Conservation (phyloP, 169 alveolate species). For the Eimeria tenella region DNA sequence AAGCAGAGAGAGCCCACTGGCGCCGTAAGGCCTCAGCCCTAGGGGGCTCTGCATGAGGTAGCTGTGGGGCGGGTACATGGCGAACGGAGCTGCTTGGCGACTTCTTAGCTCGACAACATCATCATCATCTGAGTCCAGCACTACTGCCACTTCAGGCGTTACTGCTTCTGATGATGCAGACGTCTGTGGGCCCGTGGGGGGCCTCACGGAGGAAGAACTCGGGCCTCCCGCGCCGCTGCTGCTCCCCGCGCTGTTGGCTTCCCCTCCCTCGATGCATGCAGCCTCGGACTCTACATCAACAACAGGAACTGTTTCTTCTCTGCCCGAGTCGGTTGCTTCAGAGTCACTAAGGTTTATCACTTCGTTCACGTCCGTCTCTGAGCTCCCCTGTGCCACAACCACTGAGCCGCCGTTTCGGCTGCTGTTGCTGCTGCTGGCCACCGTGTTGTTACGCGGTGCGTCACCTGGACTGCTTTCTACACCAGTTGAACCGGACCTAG, state of each 20-base stretch:
- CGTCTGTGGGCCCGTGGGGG: neutral
- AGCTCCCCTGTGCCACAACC: neutral
- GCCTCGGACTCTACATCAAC: conserved; percentile 14
- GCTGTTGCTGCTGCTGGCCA: conserved; percentile 33
- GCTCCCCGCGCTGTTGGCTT: neutral
- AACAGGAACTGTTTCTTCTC: conserved; percentile 3
- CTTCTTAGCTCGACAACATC: conserved; percentile 41
- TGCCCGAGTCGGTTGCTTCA: conserved; percentile 28
- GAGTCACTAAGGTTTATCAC: conserved; percentile 35
- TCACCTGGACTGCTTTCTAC: neutral
- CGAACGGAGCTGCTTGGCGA: conserved; percentile 8
- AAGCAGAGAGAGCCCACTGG: neutral
- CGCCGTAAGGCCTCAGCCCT: neutral
- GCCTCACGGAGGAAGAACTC: neutral
- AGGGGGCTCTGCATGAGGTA: conserved; percentile 6
- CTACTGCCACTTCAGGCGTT: conserved; percentile 27
- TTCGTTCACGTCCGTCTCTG: conserved; percentile 12
- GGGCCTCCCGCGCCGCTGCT: neutral
- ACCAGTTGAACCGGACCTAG: neutral
- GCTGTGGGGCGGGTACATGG: neutral
- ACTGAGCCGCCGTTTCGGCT: neutral
- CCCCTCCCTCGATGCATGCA: neutral
- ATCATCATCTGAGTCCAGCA: conserved; percentile 59
- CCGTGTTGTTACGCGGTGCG: neutral
- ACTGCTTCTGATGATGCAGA: conserved; percentile 5